Base-by-base conservation (phyloP, 2,329 filamentous ascomycete species). In the Gaeumannomyces sp. region DNA sequence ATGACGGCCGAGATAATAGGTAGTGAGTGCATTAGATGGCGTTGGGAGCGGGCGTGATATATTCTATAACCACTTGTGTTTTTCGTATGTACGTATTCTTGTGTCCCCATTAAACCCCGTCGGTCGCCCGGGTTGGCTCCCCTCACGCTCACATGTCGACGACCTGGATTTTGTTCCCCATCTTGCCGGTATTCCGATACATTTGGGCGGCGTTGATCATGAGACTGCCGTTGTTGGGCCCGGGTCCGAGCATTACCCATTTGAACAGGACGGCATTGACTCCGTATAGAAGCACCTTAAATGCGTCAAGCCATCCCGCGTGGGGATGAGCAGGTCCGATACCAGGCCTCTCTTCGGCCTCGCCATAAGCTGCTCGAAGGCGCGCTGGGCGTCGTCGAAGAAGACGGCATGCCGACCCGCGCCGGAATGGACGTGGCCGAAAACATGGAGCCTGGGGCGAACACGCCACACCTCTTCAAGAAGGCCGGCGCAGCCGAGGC, bases 361-460 rank as follows among this genome's bases (percentile, higher is more conserved):
- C 1, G 78, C 76, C 72, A 84, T 76, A 29, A 92, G 80, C n/a
- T 80, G 78, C 76, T 94, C 91, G 76, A 92, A 93, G 1, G 84
- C 83, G 38, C 78, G 78, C 75, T 96, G 91, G 66, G 86, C 84
- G 31, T 87, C 83, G 74, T 95, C 91, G 82, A 90, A 96, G 76
- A 86, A 89, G 13, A 90, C 82, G 0, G 86, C 76, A 71, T 93
- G 87, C 59, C 79, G 80, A 22, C 92, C 93, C 60, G 89, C 84
- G 11, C 86, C 90, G 72, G 83, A 89, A 77, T 97, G 93, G 29
- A 93, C 84, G 75, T 97, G 93, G 1, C 92, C 93, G 73, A 95
- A 96, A 61, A 96, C 83, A 75, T 96, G 92, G 19, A 96, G 78
- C 16, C 80, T 80, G 0, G 93, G 93, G 67, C 85, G 87, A 14